Conservation (phyloP, 805 yeast genomes). For the Blastobotrys chiropterorum region DNA sequence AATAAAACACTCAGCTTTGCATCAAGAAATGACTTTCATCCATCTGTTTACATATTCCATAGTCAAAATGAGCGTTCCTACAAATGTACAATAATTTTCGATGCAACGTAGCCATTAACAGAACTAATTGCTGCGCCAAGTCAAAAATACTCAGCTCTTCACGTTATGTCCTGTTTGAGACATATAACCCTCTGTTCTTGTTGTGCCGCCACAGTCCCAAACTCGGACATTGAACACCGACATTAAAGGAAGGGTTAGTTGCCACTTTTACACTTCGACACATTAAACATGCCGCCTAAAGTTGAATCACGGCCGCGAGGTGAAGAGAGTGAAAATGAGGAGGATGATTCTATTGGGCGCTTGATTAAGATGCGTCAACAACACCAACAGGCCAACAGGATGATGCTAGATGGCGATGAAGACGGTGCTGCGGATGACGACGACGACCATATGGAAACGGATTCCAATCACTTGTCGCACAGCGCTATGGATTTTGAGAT, state of each 20-base stretch:
- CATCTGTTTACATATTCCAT: no score
- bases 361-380: slow-evolving; percentile 9
- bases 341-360: slow-evolving; percentile 10
- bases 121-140: no score
- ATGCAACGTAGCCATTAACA: no score
- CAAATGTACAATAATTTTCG: no score
- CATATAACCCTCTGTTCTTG: no score
- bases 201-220: no score
- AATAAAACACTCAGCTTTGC: no score
- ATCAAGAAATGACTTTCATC: no score
- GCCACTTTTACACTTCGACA: not conserved
- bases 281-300: not conserved
- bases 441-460: slow-evolving; percentile 18
- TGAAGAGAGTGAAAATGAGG: slow-evolving; percentile 3
- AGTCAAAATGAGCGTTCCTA: no score
- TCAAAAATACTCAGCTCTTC: no score
- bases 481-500: slow-evolving; percentile 2
- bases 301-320: not conserved
- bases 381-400: slow-evolving; percentile 2
- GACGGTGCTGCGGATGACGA: slow-evolving; percentile 15
- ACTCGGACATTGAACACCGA: not conserved
- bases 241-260: not conserved
- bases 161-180: no score
- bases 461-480: not conserved
- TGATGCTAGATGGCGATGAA: slow-evolving; percentile 5